Percentiles rank a stretch among this genome's conserved stretches.
Conservation (phyloP, 2,329 filamentous ascomycete species). For the Bipolaris bicolor region DNA sequence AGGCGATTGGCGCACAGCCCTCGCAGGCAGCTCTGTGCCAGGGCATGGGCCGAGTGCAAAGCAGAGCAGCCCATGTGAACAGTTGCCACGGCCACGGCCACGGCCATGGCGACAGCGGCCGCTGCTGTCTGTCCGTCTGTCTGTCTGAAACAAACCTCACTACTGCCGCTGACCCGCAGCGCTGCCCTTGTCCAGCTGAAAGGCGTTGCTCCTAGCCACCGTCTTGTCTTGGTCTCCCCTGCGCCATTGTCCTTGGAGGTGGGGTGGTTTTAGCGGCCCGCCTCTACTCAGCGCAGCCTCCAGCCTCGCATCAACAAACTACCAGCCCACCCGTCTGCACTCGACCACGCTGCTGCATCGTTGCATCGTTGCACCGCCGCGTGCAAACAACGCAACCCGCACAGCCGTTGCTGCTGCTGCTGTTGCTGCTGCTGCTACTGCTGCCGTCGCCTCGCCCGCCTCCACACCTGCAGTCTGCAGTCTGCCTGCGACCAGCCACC, state of each 20-base stretch:
- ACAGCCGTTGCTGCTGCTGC: conserved; percentile 35
- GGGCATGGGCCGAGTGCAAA: conserved; percentile 30
- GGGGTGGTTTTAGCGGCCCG: conserved; percentile 28
- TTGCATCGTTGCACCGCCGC: conserved; percentile 27
- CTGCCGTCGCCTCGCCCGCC: conserved; percentile 17
- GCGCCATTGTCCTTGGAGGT: conserved; percentile 21
- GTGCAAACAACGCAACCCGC: conserved; percentile 37
- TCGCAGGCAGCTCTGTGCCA: conserved; percentile 13
- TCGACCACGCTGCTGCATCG: background rate
- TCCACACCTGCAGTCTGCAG: conserved; percentile 20
- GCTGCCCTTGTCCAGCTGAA: conserved; percentile 17
- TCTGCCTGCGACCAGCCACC: conserved; percentile 26
- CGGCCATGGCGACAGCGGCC: conserved; percentile 37
- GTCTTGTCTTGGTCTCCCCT: background rate
- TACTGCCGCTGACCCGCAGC: conserved; percentile 16
- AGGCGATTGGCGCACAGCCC: conserved; percentile 38
- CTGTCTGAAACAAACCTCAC: conserved; percentile 37
- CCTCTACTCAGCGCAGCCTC: conserved; percentile 12
- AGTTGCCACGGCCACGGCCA: conserved; percentile 36
- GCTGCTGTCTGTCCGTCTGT: conserved; percentile 21
- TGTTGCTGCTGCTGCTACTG: conserved; percentile 27
- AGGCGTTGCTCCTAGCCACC: conserved; percentile 17
- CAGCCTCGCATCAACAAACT: conserved; percentile 21
- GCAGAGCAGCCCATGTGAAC: conserved; percentile 31
- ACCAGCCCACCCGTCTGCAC: conserved; percentile 2